phyloP scores from a whole-genome alignment of 2,329 filamentous ascomycete genomes.

The Arthroderma uncinatum region DNA sequence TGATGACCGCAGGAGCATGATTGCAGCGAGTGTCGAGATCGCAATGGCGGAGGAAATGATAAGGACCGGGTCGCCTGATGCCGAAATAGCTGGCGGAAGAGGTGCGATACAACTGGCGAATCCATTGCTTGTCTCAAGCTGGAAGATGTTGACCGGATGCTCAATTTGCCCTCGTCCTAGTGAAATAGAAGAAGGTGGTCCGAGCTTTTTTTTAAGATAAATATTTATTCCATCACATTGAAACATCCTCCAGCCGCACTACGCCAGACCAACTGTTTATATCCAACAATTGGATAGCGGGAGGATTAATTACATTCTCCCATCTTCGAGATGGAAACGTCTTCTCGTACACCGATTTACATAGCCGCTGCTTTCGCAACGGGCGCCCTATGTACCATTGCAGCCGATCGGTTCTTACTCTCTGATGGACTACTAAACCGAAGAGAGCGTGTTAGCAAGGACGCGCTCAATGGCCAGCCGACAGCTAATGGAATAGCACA shows the following conservation, averaged over 20 bases:
- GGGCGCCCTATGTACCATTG: conserved; percentile 62
- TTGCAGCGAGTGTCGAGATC: conserved; percentile 14
- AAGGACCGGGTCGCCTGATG: conserved; percentile 55
- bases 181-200: conserved; percentile 16
- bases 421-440: neutral
- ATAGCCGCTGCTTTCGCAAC: conserved; percentile 60
- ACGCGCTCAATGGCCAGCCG: neutral
- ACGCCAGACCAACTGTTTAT: neutral
- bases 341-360: conserved; percentile 34
- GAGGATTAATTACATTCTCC: neutral
- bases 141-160: conserved; percentile 9
- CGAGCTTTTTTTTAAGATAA: conserved; percentile 18
- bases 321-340: conserved; percentile 19
- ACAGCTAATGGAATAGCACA: neutral
- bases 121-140: conserved; percentile 50
- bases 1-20: conserved; percentile 15
- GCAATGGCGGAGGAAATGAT: conserved; percentile 28
- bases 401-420: conserved; percentile 46
- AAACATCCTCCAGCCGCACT: neutral
- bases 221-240: neutral
- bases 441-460: neutral
- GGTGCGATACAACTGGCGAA: conserved; percentile 61
- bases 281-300: neutral
- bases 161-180: neutral
- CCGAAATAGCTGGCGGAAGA: conserved; percentile 77